Base-by-base conservation (phyloP, 257 asterid genomes). In the Fraxinus anomala region DNA sequence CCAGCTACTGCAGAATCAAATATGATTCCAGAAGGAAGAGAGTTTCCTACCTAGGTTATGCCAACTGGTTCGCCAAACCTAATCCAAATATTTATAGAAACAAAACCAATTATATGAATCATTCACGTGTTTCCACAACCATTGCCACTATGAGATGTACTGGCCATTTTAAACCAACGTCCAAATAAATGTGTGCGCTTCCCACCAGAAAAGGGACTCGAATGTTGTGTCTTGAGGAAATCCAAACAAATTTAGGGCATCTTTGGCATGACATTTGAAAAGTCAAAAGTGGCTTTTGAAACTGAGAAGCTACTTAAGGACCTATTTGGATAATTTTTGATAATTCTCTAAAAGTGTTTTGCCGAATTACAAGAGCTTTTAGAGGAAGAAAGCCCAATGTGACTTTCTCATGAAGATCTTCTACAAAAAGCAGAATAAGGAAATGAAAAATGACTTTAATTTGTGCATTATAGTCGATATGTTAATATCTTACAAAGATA, bases 81-180 rank as follows among this genome's bases (percentile, higher is more conserved):
- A 21, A 6, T 59, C 31, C 68, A 39, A 59, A 8, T 8, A 0
- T 59, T 59, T n/a, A 59, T n/a, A 59, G 67, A 7, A n/a, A 56
- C 12, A 56, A 6, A n/a, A 56, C 17, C n/a, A 24, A 23, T 24
- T 21, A 56, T 24, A 61, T 61, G 26, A 21, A 21, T 24, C 68
- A 61, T 3, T 61, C 33, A 23, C 31, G 16, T 54, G 65, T 21
- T 61, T 23, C 68, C 3, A 17, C 5, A 10, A 61, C 30, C 68
- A 61, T 61, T 61, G 34, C 68, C 68, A 61, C 33, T 61, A 61
- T 24, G 33, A 61, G 68, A 61, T 61, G 68, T 61, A 9, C 17
- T 4, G 6, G 24, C 17, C 68, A 61, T 61, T 24, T 21, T 23
- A 9, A 61, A 9, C 11, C 68, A 24, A 10, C 68, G 24, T 10